Conservation (phyloP, 2,329 filamentous ascomycete genomes). For the Esteya vermicola region DNA sequence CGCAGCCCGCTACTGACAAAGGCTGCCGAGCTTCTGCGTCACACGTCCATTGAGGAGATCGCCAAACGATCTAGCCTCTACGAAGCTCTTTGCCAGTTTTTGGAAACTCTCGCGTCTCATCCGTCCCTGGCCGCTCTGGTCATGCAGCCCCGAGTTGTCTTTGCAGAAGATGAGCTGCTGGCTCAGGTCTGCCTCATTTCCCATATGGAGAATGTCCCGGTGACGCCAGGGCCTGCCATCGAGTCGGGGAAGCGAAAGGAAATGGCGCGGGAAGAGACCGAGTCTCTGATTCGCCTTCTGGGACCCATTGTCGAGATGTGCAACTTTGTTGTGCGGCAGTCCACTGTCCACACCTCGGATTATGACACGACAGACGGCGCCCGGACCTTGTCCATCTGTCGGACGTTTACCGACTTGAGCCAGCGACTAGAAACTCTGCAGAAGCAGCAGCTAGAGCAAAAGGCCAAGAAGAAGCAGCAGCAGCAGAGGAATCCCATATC, state of each 20-base stretch:
- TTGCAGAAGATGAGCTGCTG: background rate
- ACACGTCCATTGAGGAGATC: constrained; percentile 16
- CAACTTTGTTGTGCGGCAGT: constrained; percentile 16
- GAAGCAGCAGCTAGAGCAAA: too few species aligned
- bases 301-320: constrained; percentile 17
- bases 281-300: constrained; percentile 3
- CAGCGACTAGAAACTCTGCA: too few species aligned
- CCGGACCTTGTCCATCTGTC: constrained; percentile 19
- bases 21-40: constrained; percentile 13
- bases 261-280: background rate
- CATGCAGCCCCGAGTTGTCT: background rate
- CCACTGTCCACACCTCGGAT: constrained; percentile 9
- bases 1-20: constrained; percentile 14
- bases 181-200: background rate
- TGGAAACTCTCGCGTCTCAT: constrained; percentile 20
- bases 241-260: background rate
- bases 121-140: background rate
- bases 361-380: constrained; percentile 13
- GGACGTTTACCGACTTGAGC: too few species aligned
- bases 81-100: constrained; percentile 22
- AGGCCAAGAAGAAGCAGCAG: too few species aligned
- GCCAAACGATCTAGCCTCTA: constrained; percentile 17
- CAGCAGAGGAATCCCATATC: too few species aligned
- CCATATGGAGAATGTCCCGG: background rate
- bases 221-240: background rate